Evolutionary conservation across 495 filamentous ascomycete genomes (phyloP).

Genomic region (Talaromyces trachyspermus): DNA sequence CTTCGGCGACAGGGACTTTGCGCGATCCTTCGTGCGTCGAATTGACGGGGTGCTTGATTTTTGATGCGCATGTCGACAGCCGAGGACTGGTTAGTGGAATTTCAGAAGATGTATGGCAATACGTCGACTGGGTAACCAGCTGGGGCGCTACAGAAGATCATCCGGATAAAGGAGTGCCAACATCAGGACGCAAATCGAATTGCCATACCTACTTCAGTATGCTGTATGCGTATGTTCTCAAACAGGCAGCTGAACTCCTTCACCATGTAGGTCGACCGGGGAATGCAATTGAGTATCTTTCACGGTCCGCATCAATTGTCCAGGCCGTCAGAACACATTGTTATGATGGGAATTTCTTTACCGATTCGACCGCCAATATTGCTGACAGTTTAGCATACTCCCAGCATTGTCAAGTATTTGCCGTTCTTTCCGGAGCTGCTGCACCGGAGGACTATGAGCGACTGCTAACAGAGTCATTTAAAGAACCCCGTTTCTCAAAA

Average conservation of each 20-base stretch:
- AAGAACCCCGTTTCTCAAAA: constrained; percentile 21
- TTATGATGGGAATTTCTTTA: constrained; percentile 27
- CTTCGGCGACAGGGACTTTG: constrained; percentile 24
- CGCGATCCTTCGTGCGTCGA: constrained; percentile 22
- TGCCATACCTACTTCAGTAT: constrained; percentile 30
- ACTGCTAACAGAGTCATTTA: constrained; percentile 18
- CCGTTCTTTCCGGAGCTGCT: constrained; percentile 24
- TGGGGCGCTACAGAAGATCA: constrained; percentile 29
- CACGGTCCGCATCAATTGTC: constrained; percentile 15
- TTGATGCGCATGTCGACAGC: constrained; percentile 21
- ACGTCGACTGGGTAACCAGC: constrained; percentile 33
- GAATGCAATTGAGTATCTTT: constrained; percentile 25
- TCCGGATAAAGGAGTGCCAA: constrained; percentile 31
- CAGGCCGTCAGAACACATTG: constrained; percentile 23
- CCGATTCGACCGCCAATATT: constrained; percentile 21
- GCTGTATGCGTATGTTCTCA: constrained; percentile 28
- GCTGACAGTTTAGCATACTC: constrained; percentile 22
- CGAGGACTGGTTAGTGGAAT: constrained; percentile 25
- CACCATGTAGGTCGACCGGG: constrained; percentile 23
- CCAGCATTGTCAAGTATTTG: constrained; percentile 31
- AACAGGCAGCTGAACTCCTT: constrained; percentile 19
- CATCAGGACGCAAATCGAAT: constrained; percentile 20
- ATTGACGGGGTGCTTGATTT: constrained; percentile 34
- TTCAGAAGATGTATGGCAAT: constrained; percentile 26
- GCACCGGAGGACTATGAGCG: constrained; percentile 2